phyloP scores from a whole-genome alignment of 2,329 filamentous ascomycete species.

The Colletotrichum abscissum region DNA sequence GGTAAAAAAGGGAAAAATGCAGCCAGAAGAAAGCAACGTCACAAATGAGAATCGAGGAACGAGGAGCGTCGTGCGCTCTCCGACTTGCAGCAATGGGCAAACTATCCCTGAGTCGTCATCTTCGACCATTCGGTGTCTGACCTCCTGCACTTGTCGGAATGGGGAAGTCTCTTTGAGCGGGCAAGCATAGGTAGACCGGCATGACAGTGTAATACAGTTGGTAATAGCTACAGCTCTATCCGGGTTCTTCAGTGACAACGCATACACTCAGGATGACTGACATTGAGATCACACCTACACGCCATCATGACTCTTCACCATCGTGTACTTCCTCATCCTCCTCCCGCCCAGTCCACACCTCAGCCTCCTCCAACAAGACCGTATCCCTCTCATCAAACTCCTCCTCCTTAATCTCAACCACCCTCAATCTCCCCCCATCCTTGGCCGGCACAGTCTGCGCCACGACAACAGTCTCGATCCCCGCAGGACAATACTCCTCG shows the following conservation, averaged over 20 bases:
- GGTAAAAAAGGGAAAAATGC: fast-evolving
- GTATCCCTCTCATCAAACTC: conserved; percentile 30
- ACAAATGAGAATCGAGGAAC: not conserved
- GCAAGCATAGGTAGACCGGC: not conserved
- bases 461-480: conserved; percentile 84
- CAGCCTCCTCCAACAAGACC: conserved; percentile 7
- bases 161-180: not conserved
- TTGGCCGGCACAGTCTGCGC: conserved; percentile 73
- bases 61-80: too few relatives aligned
- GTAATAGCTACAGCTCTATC: not conserved
- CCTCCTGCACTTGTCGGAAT: too few relatives aligned
- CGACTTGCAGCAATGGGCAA: not conserved
- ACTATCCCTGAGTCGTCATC: not conserved
- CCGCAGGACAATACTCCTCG: conserved; percentile 74
- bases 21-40: not conserved
- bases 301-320: not conserved
- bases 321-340: not conserved
- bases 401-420: conserved; percentile 33
- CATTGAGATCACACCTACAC: too few relatives aligned
- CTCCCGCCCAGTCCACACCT: conserved; percentile 1
- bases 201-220: not conserved
- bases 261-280: too few relatives aligned
- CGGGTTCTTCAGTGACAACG: too few relatives aligned
- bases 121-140: not conserved
- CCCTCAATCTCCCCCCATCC: conserved; percentile 32